Evolutionary conservation across 768 basidiomycete species (phyloP).

Genomic region (Hemileccinum rubropunctum): DNA sequence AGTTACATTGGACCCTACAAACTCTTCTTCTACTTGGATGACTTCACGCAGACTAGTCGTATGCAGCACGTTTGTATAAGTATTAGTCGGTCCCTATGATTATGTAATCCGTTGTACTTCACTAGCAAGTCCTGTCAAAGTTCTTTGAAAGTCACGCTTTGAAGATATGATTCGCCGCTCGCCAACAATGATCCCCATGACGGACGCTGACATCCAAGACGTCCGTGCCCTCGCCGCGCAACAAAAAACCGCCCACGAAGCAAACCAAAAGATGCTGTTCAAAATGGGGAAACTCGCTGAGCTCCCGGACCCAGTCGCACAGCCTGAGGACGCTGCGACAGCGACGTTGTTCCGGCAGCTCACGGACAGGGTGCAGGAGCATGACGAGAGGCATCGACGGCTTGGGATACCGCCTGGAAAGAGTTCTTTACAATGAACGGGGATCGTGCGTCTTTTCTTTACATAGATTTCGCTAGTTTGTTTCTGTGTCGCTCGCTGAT

Average conservation of each 20-base stretch:
- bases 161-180: slow-evolving; percentile 66
- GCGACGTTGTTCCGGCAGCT: slow-evolving; percentile 17
- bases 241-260: slow-evolving; percentile 42
- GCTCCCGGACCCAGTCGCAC: slow-evolving; percentile 6
- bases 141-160: too few species aligned
- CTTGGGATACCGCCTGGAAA: slow-evolving; percentile 28
- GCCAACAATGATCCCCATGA: slow-evolving; percentile 75
- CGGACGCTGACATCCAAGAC: slow-evolving; percentile 76
- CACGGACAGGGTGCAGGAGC: slow-evolving; percentile 22
- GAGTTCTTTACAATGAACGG: slow-evolving; percentile 11
- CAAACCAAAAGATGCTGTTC: slow-evolving; percentile 39
- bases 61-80: too few species aligned
- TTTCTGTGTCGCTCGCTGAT: background rate
- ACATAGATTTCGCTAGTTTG: background rate
- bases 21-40: too few species aligned
- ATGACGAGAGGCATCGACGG: slow-evolving; percentile 26
- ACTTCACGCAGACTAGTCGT: too few species aligned
- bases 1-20: too few species aligned
- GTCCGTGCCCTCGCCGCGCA: slow-evolving; percentile 58
- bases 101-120: too few species aligned
- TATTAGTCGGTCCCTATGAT: too few species aligned
- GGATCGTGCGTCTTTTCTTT: too few species aligned
- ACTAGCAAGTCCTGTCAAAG: too few species aligned
- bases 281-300: slow-evolving; percentile 49
- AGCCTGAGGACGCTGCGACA: slow-evolving; percentile 6